Conservation (phyloP, 2,329 filamentous ascomycete species). For the Ceratocystis ficicola region DNA sequence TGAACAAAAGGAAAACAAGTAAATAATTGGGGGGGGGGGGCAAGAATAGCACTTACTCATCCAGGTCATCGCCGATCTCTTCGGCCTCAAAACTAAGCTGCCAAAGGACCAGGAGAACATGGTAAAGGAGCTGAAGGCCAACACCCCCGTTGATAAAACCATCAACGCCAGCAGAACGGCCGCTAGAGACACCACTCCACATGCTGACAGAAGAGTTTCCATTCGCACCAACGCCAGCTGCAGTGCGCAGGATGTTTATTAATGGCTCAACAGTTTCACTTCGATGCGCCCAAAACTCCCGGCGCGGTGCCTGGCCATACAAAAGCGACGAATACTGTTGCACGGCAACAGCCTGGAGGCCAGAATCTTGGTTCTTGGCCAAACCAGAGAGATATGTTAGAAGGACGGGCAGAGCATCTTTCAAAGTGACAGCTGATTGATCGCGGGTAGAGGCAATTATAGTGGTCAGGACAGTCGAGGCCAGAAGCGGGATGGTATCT, state of each 20-base stretch:
- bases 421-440: conserved; percentile 51
- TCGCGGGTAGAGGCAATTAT: conserved; percentile 60
- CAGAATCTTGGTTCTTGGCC: conserved; percentile 73
- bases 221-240: conserved; percentile 58
- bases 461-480: conserved; percentile 72
- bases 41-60: conserved; percentile 50
- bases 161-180: conserved; percentile 50
- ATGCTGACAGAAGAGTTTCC: conserved; percentile 47
- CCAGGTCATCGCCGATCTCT: conserved; percentile 58
- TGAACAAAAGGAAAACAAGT: background rate
- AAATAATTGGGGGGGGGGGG: background rate
- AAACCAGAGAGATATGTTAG: conserved; percentile 77
- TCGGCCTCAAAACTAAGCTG: conserved; percentile 91
- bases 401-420: conserved; percentile 67
- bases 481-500: conserved; percentile 78
- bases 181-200: conserved; percentile 45
- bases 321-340: conserved; percentile 80
- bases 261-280: conserved; percentile 74
- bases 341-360: conserved; percentile 89
- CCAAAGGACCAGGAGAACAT: conserved; percentile 88
- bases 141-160: conserved; percentile 64
- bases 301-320: conserved; percentile 58
- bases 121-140: conserved; percentile 83
- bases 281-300: conserved; percentile 83
- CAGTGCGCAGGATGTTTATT: conserved; percentile 68